Evolutionary conservation across 1,284 basidiomycete genomes (phyloP), one percentile per base, ranked within the genome.

Genomic region (Papiliotrema flavescens): DNA sequence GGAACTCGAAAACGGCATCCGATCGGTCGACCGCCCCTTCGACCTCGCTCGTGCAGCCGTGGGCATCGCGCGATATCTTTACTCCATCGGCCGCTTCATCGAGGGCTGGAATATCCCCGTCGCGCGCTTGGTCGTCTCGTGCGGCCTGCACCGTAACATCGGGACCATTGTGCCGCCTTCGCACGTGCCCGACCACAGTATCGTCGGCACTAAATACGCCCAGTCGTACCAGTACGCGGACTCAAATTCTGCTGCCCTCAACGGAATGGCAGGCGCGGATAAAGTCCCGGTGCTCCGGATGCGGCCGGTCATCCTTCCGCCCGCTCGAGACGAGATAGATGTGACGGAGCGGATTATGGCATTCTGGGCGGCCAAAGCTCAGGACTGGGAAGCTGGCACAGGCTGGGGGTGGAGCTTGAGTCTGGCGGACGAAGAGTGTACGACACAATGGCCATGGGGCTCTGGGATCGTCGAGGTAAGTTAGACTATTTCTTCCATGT

Each of bases 311-410:
- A 62, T 73, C 41, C 51, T 73, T 3, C 67, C 66, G 11, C 67
- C 70, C 4, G 57, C 67, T 17, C 47, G 63, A 26, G 70, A 73
- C 41, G 58, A 63, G 52, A 65, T 71, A 34, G 64, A 71, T 20
- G 26, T 70, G 2, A 65, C 65, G 6, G 70, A 73, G 41, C 46
- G 70, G 34, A 59, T 61, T 3, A 57, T 61, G 53, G 61, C 65
- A 0, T 73, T 71, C 45, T 73, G 70, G 70, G 67, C 68, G 32
- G 64, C 65, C 13, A 73, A 73, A 49, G 48, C 48, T 51, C 61
- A 68, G 45, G 66, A 68, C 42, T 73, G 69, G 69, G 58, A 54
- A 40, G 58, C 62, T 1, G 57, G 60, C 0, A 53, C 59, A 1
- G 64, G 66, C 4, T 69, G 65, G 62, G 67, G 70, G 1, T 73